A percentile compares a stretch with the other conserved stretches of the same genome.
These are phyloP conservation scores for Torrubiella hemipterigena DNA, from an alignment of 2,329 filamentous ascomycete species.

Conservation along the genomic window DNA sequence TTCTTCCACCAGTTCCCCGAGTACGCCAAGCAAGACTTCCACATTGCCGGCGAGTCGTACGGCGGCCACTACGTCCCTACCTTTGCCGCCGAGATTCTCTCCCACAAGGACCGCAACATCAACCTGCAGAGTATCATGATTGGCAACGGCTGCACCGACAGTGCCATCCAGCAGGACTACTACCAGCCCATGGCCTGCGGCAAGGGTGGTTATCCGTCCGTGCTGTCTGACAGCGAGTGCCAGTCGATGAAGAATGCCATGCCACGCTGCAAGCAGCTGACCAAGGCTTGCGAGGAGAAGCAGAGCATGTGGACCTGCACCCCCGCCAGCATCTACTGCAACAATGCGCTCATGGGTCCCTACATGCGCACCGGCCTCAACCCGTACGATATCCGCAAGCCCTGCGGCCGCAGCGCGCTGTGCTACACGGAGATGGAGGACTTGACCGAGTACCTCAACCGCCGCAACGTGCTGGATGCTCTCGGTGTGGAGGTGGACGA, in stretches of 20 bases:
- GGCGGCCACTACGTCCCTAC: constrained; percentile 93
- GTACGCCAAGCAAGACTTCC: constrained; percentile 90
- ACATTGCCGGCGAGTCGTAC: constrained; percentile 93
- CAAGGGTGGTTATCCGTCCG: constrained; percentile 82
- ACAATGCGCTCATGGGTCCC: constrained; percentile 87
- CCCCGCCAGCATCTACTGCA: constrained; percentile 94
- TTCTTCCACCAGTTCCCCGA: constrained; percentile 99
- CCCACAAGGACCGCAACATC: constrained; percentile 93
- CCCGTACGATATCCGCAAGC: constrained; percentile 84
- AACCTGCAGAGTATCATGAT: constrained; percentile 93
- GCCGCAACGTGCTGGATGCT: constrained; percentile 68
- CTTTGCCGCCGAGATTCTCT: constrained; percentile 81
- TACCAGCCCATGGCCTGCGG: constrained; percentile 98
- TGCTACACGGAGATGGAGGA: constrained; percentile 89
- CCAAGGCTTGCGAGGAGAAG: constrained; percentile 81
- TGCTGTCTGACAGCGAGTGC: constrained; percentile 68
- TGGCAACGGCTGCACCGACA: constrained; percentile 92
- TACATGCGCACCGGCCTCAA: constrained; percentile 93
- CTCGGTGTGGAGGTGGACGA: constrained; percentile 78
- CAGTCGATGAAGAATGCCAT: constrained; percentile 85
- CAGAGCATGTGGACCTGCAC: constrained; percentile 90
- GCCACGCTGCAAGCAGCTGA: constrained; percentile 78
- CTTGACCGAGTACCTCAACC: constrained; percentile 81
- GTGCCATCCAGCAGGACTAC: constrained; percentile 82
- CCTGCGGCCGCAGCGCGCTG: constrained; percentile 73